These are phyloP conservation scores for Dactylis glomerata DNA, from an alignment of 176 grass and related monocot genomes.

Conservation along the genomic window DNA sequence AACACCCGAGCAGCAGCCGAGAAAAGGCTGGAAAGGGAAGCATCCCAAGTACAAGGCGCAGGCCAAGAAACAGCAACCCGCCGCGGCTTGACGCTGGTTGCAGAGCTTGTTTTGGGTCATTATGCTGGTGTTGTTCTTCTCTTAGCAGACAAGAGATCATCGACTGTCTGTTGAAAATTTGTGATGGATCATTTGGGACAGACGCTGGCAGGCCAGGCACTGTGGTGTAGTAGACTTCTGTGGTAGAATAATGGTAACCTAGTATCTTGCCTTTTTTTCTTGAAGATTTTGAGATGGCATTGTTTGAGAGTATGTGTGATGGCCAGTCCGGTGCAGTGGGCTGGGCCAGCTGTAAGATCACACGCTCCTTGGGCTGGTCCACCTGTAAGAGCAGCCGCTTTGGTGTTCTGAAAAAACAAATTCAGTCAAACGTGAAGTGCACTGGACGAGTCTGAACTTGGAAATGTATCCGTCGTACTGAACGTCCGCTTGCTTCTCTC, in stretches of 20 bases:
- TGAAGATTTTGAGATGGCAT: background rate
- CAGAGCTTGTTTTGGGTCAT: background rate
- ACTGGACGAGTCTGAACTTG: too few relatives aligned
- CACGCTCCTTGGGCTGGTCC: too few relatives aligned
- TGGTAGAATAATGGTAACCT: conserved; percentile 1
- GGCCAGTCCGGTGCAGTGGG: too few relatives aligned
- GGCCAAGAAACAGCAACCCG: background rate
- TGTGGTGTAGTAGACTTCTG: background rate
- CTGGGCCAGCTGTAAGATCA: too few relatives aligned
- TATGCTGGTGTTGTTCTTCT: background rate
- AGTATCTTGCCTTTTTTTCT: background rate
- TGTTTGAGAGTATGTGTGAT: background rate
- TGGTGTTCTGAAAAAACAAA: too few relatives aligned
- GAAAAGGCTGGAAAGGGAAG: background rate
- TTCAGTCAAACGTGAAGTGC: too few relatives aligned
- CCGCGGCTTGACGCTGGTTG: background rate
- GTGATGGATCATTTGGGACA: background rate
- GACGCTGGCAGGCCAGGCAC: background rate
- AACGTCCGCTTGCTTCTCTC: too few relatives aligned
- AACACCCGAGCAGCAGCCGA: background rate
- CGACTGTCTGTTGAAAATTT: background rate
- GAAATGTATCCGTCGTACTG: too few relatives aligned
- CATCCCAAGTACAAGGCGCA: conserved; percentile 8
- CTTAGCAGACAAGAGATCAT: background rate
- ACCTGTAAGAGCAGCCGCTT: too few relatives aligned